Evolutionary conservation across 495 filamentous ascomycete genomes (phyloP), one percentile per base, ranked within the genome.

Genomic region (Daldinia concentrica): DNA sequence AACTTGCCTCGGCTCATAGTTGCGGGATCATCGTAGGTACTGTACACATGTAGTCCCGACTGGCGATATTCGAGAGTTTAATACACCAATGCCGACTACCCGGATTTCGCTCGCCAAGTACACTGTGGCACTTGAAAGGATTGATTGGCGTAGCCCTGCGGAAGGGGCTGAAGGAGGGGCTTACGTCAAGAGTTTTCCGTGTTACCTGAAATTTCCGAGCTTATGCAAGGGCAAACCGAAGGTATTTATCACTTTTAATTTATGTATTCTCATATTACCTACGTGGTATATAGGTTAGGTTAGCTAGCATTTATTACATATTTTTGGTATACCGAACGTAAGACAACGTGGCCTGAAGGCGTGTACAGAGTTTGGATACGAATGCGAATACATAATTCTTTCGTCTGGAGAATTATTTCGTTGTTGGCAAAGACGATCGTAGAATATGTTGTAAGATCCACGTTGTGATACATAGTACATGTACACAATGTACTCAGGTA

Each of bases 151-250:
- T 59, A 64, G 64, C 69, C 64, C 27, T 72, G 67, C 37, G 58
- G 34, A 68, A 48, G 63, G 59, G 64, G 69, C 69, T 72, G 64
- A 72, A 68, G 56, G 27, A 34, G 43, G 39, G 26, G 64, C 64
- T 72, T 68, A 73, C 50, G 58, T 69, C 61, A 60, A 32, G 61
- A 68, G 50, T 30, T 57, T 56, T 65, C 11, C 27, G 61, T 72
- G 55, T 41, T 57, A 61, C 60, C 55, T 37, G 48, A 41, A 22
- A 56, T 8, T 19, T 14, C 48, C 45, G 29, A 56, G 43, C n/a
- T 67, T 36, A 68, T 73, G 64, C 61, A 73, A 72, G 69, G 69
- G 69, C 59, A 34, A 57, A 39, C 32, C 34, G 22, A 37, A n/a
- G n/a, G n/a, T 9, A 68, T 19, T 52, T 52, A 27, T n/a, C 22